These are phyloP conservation scores for Thalassiosira hispida DNA, from an alignment of 352 stramenopile species.

Conservation along the genomic window DNA sequence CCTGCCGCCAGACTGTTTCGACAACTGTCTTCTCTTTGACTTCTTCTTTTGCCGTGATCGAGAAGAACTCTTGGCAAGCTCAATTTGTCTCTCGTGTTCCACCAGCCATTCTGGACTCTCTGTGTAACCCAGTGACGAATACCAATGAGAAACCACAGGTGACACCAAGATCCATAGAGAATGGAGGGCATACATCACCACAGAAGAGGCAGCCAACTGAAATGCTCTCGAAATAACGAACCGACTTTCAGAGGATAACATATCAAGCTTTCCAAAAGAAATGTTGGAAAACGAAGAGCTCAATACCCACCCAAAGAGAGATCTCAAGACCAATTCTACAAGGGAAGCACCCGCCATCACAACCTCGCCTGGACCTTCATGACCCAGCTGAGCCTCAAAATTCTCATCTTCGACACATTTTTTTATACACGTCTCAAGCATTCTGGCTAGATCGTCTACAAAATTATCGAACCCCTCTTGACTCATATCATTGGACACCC, in stretches of 20 bases:
- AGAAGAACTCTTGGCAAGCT: slow-evolving; percentile 33
- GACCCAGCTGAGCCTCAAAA: slow-evolving; percentile 30
- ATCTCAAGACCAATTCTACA: slow-evolving; percentile 20
- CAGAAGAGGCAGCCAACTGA: slow-evolving; percentile 33
- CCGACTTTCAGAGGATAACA: not conserved
- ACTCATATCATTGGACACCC: slow-evolving; percentile 4
- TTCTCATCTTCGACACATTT: slow-evolving; percentile 40
- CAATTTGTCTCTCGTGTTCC: slow-evolving; percentile 52
- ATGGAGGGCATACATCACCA: slow-evolving; percentile 32
- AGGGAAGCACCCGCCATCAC: slow-evolving; percentile 12
- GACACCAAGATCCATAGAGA: slow-evolving; percentile 28
- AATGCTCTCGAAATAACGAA: slow-evolving; percentile 23
- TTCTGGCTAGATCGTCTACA: slow-evolving; percentile 52
- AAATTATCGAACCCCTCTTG: slow-evolving; percentile 44
- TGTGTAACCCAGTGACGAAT: slow-evolving; percentile 22
- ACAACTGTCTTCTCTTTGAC: slow-evolving; percentile 31
- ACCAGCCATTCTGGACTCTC: slow-evolving; percentile 52
- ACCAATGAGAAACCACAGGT: slow-evolving; percentile 24
- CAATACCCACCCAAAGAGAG: slow-evolving; percentile 37
- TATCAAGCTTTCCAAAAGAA: slow-evolving; percentile 19
- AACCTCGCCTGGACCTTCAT: not conserved
- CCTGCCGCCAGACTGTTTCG: slow-evolving; percentile 14
- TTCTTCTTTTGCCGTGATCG: slow-evolving; percentile 39
- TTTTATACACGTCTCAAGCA: slow-evolving; percentile 49
- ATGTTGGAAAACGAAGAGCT: slow-evolving; percentile 24